A percentile compares a stretch with the other conserved stretches of the same genome.
Conservation (phyloP, 495 filamentous ascomycete genomes). For the Recurvomyces mirabilis region DNA sequence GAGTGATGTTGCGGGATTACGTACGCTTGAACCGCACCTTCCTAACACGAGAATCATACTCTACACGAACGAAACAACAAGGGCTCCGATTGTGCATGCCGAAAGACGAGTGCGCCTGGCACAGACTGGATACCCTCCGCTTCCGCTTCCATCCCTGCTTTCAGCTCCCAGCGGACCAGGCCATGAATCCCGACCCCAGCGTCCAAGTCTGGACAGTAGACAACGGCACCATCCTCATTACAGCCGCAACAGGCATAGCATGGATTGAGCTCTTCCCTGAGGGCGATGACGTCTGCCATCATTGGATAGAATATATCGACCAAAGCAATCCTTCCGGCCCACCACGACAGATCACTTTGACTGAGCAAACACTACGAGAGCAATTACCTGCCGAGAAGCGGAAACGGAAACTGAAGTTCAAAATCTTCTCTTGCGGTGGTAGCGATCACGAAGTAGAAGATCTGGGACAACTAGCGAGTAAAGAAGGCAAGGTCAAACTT, state of each 20-base stretch:
- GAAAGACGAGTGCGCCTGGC: conserved; percentile 78
- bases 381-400: conserved; percentile 58
- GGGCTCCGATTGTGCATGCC: conserved; percentile 58
- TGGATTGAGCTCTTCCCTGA: conserved; percentile 72
- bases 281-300: conserved; percentile 61
- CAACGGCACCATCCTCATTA: conserved; percentile 65
- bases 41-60: conserved; percentile 63
- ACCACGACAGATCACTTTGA: conserved; percentile 60
- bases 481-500: conserved; percentile 60
- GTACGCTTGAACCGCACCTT: conserved; percentile 75
- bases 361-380: conserved; percentile 61
- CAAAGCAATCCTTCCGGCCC: conserved; percentile 44
- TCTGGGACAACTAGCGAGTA: conserved; percentile 52
- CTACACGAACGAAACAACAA: conserved; percentile 69
- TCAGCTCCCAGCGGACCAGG: conserved; percentile 61
- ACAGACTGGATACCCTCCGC: conserved; percentile 73
- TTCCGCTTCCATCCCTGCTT: conserved; percentile 91
- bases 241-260: conserved; percentile 67
- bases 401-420: conserved; percentile 57
- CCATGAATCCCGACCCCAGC: conserved; percentile 57
- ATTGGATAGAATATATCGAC: conserved; percentile 67
- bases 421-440: conserved; percentile 61
- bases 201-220: conserved; percentile 83
- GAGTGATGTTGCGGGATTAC: conserved; percentile 83
- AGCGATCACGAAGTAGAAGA: conserved; percentile 66